Evolutionary conservation across 192 early-diverging fungal species (phyloP).

Genomic region (Rhizophagus clarus): DNA sequence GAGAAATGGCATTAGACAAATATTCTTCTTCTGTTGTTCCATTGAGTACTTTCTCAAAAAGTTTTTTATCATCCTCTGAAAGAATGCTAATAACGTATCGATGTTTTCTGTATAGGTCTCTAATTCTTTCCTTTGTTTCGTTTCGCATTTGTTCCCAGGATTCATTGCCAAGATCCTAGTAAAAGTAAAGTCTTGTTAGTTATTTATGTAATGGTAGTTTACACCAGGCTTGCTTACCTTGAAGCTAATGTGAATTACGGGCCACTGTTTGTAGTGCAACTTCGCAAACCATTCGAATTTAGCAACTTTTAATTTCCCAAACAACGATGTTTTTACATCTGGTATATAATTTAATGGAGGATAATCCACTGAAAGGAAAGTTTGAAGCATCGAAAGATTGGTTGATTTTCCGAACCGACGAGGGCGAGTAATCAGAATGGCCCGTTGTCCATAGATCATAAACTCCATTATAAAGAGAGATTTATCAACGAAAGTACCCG

Average conservation of each 20-base stretch:
- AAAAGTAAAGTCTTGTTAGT: neutral
- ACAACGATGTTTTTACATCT: neutral
- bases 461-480: constrained; percentile 30
- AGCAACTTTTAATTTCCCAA: constrained; percentile 4
- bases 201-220: neutral
- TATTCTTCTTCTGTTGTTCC: neutral
- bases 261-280: constrained; percentile 7
- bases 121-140: neutral
- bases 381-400: constrained; percentile 30
- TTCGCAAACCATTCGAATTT: constrained; percentile 11
- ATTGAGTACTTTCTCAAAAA: neutral
- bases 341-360: neutral
- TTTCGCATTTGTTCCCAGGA: neutral
- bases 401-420: constrained; percentile 29
- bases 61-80: neutral
- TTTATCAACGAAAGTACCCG: constrained; percentile 24
- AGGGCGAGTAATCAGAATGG: constrained; percentile 29
- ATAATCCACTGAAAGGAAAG: constrained; percentile 6
- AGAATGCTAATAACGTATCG: neutral
- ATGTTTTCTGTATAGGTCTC: constrained; percentile 11
- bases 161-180: constrained; percentile 6
- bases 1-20: neutral
- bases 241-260: constrained; percentile 23
- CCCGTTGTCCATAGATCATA: constrained; percentile 2
- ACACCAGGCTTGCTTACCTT: neutral